Percentiles rank a stretch among this genome's conserved stretches.
phyloP scores from a whole-genome alignment of 805 yeast genomes.

The Saccharomycopsis fodiens region DNA sequence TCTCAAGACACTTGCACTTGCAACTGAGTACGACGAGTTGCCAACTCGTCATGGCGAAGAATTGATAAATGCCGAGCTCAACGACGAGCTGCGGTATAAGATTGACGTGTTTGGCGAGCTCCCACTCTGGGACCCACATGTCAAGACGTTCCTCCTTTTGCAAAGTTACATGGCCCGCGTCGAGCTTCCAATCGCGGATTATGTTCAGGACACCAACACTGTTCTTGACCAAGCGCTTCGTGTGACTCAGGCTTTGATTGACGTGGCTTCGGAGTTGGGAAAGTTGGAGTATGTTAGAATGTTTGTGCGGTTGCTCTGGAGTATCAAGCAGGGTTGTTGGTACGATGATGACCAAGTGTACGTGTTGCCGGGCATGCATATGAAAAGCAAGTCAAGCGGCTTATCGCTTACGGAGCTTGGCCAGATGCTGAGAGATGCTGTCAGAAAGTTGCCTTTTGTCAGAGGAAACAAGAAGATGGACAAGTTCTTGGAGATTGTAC shows the following conservation, averaged over 20 bases:
- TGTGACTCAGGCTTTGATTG: conserved; percentile 87
- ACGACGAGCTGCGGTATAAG: conserved; percentile 58
- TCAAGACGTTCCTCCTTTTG: conserved; percentile 61
- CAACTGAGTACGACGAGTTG: conserved; percentile 77
- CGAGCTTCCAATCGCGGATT: conserved; percentile 91
- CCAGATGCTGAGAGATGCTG: conserved; percentile 29
- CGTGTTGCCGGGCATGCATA: conserved; percentile 24
- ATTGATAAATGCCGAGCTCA: conserved; percentile 74
- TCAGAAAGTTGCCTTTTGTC: conserved; percentile 16
- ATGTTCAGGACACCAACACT: conserved; percentile 86
- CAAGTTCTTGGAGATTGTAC: conserved; percentile 45
- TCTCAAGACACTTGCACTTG: conserved; percentile 47
- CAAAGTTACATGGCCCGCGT: conserved; percentile 67
- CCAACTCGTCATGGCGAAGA: conserved; percentile 93
- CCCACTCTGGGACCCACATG: conserved; percentile 83
- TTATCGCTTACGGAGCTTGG: conserved; percentile 30
- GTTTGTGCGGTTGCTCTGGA: conserved; percentile 67
- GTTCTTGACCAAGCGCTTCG: conserved; percentile 92
- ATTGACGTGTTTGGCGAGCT: conserved; percentile 37
- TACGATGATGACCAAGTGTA: conserved; percentile 66
- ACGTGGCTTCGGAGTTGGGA: conserved; percentile 81
- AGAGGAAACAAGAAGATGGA: conserved; percentile 29
- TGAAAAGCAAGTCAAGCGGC: not conserved
- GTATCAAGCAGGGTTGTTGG: conserved; percentile 87
- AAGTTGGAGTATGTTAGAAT: conserved; percentile 52